Base-by-base conservation (phyloP, 2,329 filamentous ascomycete genomes). In the Aureobasidium melanogenum region DNA sequence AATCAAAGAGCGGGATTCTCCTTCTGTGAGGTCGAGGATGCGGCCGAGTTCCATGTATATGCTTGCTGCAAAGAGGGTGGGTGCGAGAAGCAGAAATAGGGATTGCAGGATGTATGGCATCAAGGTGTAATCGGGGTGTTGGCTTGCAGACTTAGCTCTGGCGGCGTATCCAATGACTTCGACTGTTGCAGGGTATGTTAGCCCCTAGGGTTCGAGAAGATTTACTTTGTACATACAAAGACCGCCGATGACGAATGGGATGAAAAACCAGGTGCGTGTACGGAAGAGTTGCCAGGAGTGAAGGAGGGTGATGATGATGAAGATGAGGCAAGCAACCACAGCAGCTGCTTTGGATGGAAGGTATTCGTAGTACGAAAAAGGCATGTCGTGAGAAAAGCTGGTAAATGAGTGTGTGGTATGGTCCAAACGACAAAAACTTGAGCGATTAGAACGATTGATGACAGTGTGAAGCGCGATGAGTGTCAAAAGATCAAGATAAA, bases 1-100 rank as follows among this genome's bases (percentile, higher is more conserved):
- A 46, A 82, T 72, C 22, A 80, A 63, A 0, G 79, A 77, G 64
- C 75, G 71, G 0, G 70, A 61, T n/a, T 75, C 71, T 2, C 75
- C 79, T 22, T 77, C 71, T 4, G 77, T 71, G 50, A 73, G 71
- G 15, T 68, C 68, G 57, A 80, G 75, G 28, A 80, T 66, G 12
- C 79, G 73, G 7, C 76, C 76, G 3, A 81, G 73, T 12, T 74
- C 74, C 78, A 81, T 81, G 73, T 82, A 81, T 43, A 81, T 75
- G 9, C 77, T 75, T 2, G 80, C 80, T 28, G 79, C 78, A 68
- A 77, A 79, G 47, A 81, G 71, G 14, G 75, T 74, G 0, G 79
- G 79, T 1, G 77, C 76, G n/a, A 81, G 67, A 38, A 82, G 71
- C 51, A 81, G 71, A 39, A 79, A 68, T 26, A 77, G 67, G 48